Evolutionary conservation across 352 stramenopile species (phyloP), one percentile per base, ranked within the genome.

Genomic region (Phytophthora pseudosyringae): DNA sequence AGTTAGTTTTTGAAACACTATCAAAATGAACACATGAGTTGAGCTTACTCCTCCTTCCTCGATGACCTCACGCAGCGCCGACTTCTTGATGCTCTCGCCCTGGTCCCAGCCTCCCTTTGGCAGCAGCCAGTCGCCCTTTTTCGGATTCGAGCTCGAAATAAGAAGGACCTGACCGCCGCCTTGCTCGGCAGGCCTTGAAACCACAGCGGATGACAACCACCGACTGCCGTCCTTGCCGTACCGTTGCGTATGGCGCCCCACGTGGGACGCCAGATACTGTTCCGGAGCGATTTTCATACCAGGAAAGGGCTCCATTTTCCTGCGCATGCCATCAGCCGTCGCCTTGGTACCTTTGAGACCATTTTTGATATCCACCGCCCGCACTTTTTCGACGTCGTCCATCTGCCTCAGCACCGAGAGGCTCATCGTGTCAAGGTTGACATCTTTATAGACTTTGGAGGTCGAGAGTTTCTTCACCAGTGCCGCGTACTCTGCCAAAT

Each of bases 11-110:
- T 25, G 21, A 28, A 21, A 13, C 5, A 47, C n/a, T 35, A 28
- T 12, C 16, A 18, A 50, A 35, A 18, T 51, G 12, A 51, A 4
- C 44, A 51, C 7, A 13, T 2, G 13, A 38, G 26, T 0, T 31
- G 10, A 12, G 50, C 58, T 26, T 51, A 70, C 62, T 35, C 63
- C 62, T 56, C 54, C 62, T 60, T 70, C 54, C 48, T 70, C 62
- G n/a, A 60, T 31, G 11, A 51, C 39, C 18, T 70, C 62, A n/a
- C 62, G 47, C 46, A 41, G 29, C 4, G 46, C 55, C 2, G 62
- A 40, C 1, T 21, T 43, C 7, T 36, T 4, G 12, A 70, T 13
- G n/a, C 7, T 15, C 3, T 65, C 62, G n/a, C 38, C 47, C 4
- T 46, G 7, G 18, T 70, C 48, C 54, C 47, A 70, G 13, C 62